Evolutionary conservation across 768 basidiomycete species (phyloP), one percentile per base, ranked within the genome.

Genomic region (Sarcomyxa edulis): DNA sequence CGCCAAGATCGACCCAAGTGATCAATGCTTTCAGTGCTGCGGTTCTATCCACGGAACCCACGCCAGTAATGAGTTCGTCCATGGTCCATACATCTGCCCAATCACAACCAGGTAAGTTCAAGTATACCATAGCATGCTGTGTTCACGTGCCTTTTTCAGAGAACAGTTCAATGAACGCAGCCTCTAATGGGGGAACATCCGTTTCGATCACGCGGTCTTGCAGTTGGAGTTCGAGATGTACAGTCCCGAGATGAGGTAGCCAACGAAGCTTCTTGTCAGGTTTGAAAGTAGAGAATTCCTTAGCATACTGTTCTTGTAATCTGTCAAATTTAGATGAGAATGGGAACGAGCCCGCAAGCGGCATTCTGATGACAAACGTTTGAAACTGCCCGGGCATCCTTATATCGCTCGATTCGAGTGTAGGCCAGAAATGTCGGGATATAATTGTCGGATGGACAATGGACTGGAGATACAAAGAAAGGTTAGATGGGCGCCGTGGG

Each of bases 351-450:
- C 35, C 7, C 18, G 11, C 9, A 18, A 33, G 14, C n/a, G 20
- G 11, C 16, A 11, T 27, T 29, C 4, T 45, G 27, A 10, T 35
- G 44, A 30, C 45, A 40, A 20, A 95, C 94, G 61, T 60, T 48
- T 78, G 74, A 53, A 96, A 81, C 55, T 91, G 89, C 2, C 89
- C 88, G 0, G 94, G 90, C 74, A 98, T 84, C 29, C 68, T 56
- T 42, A 96, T 70, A 11, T 73, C 74, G 40, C 78, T 78, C 2
- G 82, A 63, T 49, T 88, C 84, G 18, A 96, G 68, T 1, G 81
- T 64, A 0, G 96, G 96, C 96, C 96, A 99, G 62, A 97, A 99
- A 50, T 95, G 82, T 9, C 81, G 76, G 8, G 96, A 98, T 26
- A 98, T 85, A 50, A 99, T 83, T 1, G 84, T 86, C 1, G 94